Evolutionary conservation across 305 asterid genomes (phyloP).

Genomic region (Fraxinus greggii): DNA sequence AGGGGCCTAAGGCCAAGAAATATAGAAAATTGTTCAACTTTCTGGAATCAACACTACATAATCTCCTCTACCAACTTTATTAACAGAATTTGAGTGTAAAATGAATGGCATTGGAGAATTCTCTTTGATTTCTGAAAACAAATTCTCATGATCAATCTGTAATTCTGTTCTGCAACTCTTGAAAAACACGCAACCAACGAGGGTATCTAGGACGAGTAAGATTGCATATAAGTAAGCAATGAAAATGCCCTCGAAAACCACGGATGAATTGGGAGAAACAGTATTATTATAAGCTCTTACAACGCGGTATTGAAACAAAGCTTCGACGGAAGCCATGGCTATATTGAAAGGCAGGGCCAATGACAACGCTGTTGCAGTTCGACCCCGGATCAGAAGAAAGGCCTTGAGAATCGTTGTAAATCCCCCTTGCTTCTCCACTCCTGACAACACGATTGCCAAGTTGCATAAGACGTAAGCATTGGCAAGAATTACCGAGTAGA

Average conservation of each 20-base stretch:
- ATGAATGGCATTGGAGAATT: constrained; percentile 9
- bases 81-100: constrained; percentile 7
- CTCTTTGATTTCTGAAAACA: neutral
- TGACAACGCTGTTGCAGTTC: constrained; percentile 51
- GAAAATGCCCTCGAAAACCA: constrained; percentile 56
- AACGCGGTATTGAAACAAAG: constrained; percentile 63
- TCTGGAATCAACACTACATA: constrained; percentile 5
- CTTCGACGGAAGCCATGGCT: constrained; percentile 59
- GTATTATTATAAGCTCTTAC: constrained; percentile 28
- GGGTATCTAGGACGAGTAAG: constrained; percentile 59
- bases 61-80: constrained; percentile 21
- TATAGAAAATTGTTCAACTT: constrained; percentile 8
- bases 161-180: constrained; percentile 31
- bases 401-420: constrained; percentile 47
- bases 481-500: constrained; percentile 62
- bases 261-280: constrained; percentile 5
- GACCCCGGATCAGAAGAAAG: constrained; percentile 45
- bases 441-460: constrained; percentile 49
- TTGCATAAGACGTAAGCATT: constrained; percentile 53
- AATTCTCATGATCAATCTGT: constrained; percentile 23
- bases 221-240: constrained; percentile 58
- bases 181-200: constrained; percentile 49
- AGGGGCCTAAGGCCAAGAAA: neutral
- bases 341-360: constrained; percentile 50
- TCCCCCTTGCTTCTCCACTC: constrained; percentile 44